Percentiles rank a stretch among this genome's conserved stretches.
Evolutionary conservation across 768 basidiomycete genomes (phyloP).

Genomic region (Boletus rufocinnamomeus): DNA sequence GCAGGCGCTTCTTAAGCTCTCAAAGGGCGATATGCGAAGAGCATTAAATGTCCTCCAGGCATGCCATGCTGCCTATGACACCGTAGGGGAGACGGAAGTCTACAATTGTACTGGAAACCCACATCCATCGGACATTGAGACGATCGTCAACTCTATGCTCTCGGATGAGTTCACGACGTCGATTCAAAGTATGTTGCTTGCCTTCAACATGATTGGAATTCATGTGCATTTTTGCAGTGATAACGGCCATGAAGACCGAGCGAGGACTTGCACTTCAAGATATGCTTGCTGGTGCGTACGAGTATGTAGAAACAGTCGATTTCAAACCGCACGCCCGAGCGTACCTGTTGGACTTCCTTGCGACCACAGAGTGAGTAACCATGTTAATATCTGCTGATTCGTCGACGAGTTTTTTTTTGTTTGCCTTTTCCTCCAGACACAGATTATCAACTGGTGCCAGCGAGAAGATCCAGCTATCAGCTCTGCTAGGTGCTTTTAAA

Average conservation of each 20-base stretch:
- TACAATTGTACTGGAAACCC: slow-evolving; percentile 98
- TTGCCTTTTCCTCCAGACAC: slow-evolving; percentile 56
- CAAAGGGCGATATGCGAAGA: slow-evolving; percentile 95
- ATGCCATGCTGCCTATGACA: slow-evolving; percentile 95
- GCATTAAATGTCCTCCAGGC: slow-evolving; percentile 97
- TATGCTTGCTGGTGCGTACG: slow-evolving; percentile 87
- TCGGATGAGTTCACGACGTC: slow-evolving; percentile 93
- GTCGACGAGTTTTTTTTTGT: background rate
- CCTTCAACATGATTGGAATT: background rate
- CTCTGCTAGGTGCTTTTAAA: slow-evolving; percentile 91
- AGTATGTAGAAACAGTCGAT: slow-evolving; percentile 84
- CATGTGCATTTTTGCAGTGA: slow-evolving; percentile 56
- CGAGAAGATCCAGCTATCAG: slow-evolving; percentile 93
- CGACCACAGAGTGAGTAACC: slow-evolving; percentile 85
- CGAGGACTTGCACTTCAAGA: slow-evolving; percentile 95
- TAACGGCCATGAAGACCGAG: slow-evolving; percentile 83
- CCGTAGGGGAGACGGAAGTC: slow-evolving; percentile 84
- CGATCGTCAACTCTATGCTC: slow-evolving; percentile 93
- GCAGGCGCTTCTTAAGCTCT: slow-evolving; percentile 89
- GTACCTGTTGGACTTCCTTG: slow-evolving; percentile 89
- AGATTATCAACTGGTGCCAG: slow-evolving; percentile 89
- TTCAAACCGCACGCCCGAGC: slow-evolving; percentile 84
- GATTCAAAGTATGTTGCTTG: slow-evolving; percentile 63
- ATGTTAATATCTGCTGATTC: background rate
- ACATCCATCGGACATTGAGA: slow-evolving; percentile 92